These are phyloP conservation scores for Aspergillus calidoustus DNA, from an alignment of 2,329 filamentous ascomycete genomes.

Conservation along the genomic window DNA sequence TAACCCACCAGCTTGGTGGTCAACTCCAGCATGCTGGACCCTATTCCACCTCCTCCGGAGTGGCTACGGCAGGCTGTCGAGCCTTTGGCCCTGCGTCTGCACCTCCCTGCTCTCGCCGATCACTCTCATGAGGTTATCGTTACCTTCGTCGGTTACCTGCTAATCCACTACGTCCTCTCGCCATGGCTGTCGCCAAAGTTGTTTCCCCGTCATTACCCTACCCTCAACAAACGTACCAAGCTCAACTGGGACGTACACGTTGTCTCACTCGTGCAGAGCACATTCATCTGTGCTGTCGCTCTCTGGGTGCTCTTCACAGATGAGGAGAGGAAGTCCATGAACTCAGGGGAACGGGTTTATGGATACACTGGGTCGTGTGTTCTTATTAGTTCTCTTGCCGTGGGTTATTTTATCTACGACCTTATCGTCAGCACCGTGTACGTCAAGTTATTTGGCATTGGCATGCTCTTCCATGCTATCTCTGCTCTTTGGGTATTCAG, in stretches of 20 bases:
- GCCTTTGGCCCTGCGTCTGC: conserved; percentile 57
- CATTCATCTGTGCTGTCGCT: conserved; percentile 59
- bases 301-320: conserved; percentile 64
- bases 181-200: conserved; percentile 59
- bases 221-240: conserved; percentile 59
- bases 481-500: conserved; percentile 65
- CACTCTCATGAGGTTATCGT: conserved; percentile 66
- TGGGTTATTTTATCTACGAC: conserved; percentile 70
- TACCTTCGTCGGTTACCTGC: conserved; percentile 61
- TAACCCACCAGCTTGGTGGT: conserved; percentile 17
- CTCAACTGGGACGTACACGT: conserved; percentile 72
- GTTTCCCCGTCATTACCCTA: conserved; percentile 59
- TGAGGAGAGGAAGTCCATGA: conserved; percentile 59
- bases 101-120: conserved; percentile 59
- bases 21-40: conserved; percentile 47
- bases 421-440: conserved; percentile 60
- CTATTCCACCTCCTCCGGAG: conserved; percentile 53
- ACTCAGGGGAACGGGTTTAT: conserved; percentile 59
- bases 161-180: conserved; percentile 58
- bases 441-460: conserved; percentile 62
- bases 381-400: conserved; percentile 63
- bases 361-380: conserved; percentile 65
- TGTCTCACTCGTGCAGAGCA: conserved; percentile 64
- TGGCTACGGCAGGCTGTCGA: conserved; percentile 54
- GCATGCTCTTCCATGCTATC: conserved; percentile 66